Conservation (phyloP, 2,329 filamentous ascomycete species). For the Camptophora hylomeconis region DNA sequence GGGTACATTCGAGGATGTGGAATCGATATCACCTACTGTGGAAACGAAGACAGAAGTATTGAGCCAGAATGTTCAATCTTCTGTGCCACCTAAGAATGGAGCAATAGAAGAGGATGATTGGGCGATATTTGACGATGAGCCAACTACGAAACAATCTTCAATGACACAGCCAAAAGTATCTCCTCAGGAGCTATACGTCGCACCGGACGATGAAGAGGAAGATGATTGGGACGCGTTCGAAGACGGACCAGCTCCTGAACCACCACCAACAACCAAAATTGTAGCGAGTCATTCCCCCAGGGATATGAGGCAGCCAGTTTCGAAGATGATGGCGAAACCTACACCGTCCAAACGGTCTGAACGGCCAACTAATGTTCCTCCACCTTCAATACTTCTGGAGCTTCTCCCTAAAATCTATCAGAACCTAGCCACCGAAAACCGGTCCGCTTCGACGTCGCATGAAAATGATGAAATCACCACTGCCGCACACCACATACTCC, state of each 20-base stretch:
- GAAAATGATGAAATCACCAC: conserved; percentile 1
- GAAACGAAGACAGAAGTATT: conserved; percentile 4
- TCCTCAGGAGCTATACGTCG: background rate
- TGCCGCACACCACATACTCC: conserved; percentile 5
- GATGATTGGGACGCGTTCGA: conserved; percentile 45
- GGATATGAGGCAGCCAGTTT: conserved; percentile 6
- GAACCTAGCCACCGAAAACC: conserved; percentile 18
- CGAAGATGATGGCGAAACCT: background rate
- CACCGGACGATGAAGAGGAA: conserved; percentile 21
- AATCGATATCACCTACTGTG: conserved; percentile 8
- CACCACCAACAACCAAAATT: conserved; percentile 8
- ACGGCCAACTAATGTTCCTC: conserved; percentile 77
- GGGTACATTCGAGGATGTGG: conserved; percentile 32
- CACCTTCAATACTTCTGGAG: conserved; percentile 69
- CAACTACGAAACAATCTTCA: background rate
- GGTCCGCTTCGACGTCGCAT: background rate
- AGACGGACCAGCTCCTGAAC: conserved; percentile 20
- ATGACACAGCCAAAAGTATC: background rate
- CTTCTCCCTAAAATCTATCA: conserved; percentile 59
- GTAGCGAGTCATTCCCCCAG: conserved; percentile 2
- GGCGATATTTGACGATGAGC: background rate
- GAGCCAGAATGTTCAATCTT: background rate
- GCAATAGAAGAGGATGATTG: too few relatives aligned
- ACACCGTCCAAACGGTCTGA: background rate
- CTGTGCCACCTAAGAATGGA: background rate